Percentiles rank a stretch among this genome's conserved stretches.
These are phyloP conservation scores for Ustanciosporium gigantosporum DNA, from an alignment of 1,284 basidiomycete species.

Conservation along the genomic window DNA sequence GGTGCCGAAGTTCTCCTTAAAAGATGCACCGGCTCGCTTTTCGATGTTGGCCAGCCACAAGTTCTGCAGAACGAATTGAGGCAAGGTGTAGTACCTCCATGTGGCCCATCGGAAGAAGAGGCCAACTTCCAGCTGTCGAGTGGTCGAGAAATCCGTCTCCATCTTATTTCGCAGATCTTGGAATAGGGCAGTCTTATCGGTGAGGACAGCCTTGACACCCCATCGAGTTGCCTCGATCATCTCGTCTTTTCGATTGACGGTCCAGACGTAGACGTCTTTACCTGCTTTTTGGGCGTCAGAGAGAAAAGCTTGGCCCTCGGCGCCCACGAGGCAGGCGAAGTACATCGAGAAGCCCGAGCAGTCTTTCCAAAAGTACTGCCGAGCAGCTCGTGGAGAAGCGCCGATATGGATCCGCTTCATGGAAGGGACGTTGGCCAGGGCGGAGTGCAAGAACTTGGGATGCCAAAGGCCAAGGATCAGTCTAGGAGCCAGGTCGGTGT, in stretches of 20 bases:
- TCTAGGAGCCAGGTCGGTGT: slow-evolving; percentile 81
- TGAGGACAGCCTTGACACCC: slow-evolving; percentile 86
- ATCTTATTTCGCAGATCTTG: slow-evolving; percentile 73
- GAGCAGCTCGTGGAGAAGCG: slow-evolving; percentile 68
- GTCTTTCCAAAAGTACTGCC: slow-evolving; percentile 86
- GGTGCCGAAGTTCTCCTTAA: slow-evolving; percentile 10
- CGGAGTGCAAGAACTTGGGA: slow-evolving; percentile 80
- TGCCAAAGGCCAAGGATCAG: slow-evolving; percentile 80
- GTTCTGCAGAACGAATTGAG: slow-evolving; percentile 46
- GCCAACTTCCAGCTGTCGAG: slow-evolving; percentile 46
- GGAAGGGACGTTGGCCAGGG: slow-evolving; percentile 76
- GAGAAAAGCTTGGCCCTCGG: slow-evolving; percentile 74
- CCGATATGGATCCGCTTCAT: slow-evolving; percentile 86
- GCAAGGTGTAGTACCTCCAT: slow-evolving; percentile 49
- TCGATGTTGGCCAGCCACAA: slow-evolving; percentile 47
- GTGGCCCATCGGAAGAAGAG: slow-evolving; percentile 56
- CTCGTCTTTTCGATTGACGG: slow-evolving; percentile 84
- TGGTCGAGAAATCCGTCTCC: slow-evolving; percentile 34
- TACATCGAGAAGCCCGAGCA: slow-evolving; percentile 86
- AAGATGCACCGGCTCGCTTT: slow-evolving; percentile 44
- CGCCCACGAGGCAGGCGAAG: slow-evolving; percentile 75
- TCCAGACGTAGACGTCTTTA: slow-evolving; percentile 92
- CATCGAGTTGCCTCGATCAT: slow-evolving; percentile 96
- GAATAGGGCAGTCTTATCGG: slow-evolving; percentile 79
- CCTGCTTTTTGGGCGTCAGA: slow-evolving; percentile 75